phyloP scores from a whole-genome alignment of 1,284 basidiomycete species.

The Polyporus tsugae region DNA sequence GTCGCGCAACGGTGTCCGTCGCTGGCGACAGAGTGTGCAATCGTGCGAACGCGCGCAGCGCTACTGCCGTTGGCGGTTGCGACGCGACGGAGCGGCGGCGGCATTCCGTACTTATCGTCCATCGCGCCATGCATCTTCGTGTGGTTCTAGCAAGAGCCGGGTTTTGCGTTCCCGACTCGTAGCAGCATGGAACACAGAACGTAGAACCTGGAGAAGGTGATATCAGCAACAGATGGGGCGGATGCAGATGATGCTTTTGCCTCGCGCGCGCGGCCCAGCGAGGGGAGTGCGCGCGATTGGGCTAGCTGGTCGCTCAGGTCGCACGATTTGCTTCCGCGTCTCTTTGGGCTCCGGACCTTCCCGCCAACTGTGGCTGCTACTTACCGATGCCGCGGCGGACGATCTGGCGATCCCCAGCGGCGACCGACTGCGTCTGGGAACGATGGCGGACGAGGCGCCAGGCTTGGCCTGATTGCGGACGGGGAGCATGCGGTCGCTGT shows the following conservation, averaged over 20 bases:
- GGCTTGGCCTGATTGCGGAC: slow-evolving; percentile 19
- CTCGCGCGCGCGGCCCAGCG: background rate
- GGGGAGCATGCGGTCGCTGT: slow-evolving; percentile 27
- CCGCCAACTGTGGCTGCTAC: background rate
- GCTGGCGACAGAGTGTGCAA: background rate
- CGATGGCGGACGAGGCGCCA: slow-evolving; percentile 11
- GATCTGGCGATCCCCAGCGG: slow-evolving; percentile 1
- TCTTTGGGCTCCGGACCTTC: background rate
- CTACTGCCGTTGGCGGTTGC: background rate
- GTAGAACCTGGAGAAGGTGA: background rate
- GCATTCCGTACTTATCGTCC: slow-evolving; percentile 1
- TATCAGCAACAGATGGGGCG: background rate
- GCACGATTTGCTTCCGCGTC: slow-evolving; percentile 11
- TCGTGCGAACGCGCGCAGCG: background rate
- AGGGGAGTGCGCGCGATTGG: background rate
- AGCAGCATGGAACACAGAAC: background rate
- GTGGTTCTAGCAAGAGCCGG: background rate
- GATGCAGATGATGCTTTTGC: background rate
- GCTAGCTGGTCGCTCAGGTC: background rate
- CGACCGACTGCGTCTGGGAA: background rate
- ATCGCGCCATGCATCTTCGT: background rate
- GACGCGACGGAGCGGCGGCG: background rate
- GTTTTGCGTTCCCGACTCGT: background rate
- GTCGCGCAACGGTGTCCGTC: background rate
- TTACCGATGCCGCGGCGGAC: background rate